phyloP scores from a whole-genome alignment of 2,329 filamentous ascomycete species.

The Hortaea sp. region DNA sequence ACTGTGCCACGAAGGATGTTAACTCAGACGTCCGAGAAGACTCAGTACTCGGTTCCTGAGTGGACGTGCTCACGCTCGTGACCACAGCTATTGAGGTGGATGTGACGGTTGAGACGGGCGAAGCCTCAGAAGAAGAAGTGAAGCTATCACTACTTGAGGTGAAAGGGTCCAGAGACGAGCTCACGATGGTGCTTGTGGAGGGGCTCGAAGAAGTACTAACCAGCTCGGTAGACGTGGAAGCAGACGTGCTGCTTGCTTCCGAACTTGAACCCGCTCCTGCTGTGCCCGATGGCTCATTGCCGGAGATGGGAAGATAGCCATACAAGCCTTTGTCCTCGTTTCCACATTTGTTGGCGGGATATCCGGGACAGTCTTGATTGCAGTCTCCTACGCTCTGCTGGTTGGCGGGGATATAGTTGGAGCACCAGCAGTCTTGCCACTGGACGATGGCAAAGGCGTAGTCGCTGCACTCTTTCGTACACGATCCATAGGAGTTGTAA shows the following conservation, averaged over 20 bases:
- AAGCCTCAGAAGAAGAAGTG: conserved; percentile 5
- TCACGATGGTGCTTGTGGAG: background rate
- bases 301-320: conserved; percentile 52
- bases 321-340: conserved; percentile 43
- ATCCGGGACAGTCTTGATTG: conserved; percentile 56
- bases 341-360: conserved; percentile 55
- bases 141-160: conserved; percentile 2
- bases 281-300: conserved; percentile 49
- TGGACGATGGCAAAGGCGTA: conserved; percentile 63
- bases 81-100: background rate
- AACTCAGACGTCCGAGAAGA: conserved; percentile 2
- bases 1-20: conserved; percentile 8
- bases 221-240: conserved; percentile 9
- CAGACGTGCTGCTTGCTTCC: conserved; percentile 7
- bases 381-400: conserved; percentile 40
- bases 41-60: conserved; percentile 5
- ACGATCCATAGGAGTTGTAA: conserved; percentile 60
- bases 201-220: conserved; percentile 14
- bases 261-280: conserved; percentile 24
- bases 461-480: conserved; percentile 48
- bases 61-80: background rate
- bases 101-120: conserved; percentile 9
- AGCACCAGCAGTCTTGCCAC: conserved; percentile 61
- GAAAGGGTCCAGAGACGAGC: background rate
- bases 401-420: conserved; percentile 51